phyloP scores from a whole-genome alignment of 495 filamentous ascomycete genomes.

The Podospora fimiseda region DNA sequence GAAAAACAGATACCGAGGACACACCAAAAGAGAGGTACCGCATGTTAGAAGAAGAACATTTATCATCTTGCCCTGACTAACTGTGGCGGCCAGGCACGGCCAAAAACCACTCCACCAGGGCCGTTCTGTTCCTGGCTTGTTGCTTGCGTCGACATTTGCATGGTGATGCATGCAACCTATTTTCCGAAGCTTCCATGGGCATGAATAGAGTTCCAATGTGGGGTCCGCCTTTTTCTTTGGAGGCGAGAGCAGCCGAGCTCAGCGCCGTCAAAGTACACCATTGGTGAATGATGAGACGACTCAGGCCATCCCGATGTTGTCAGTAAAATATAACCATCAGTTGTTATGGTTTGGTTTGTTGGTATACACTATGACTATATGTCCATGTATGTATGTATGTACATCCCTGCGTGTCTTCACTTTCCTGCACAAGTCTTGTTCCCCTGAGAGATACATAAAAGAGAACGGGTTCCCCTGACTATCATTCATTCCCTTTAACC shows the following conservation, averaged over 20 bases:
- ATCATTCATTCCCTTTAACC: background rate
- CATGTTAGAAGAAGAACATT: too few species aligned
- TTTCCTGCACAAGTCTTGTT: background rate
- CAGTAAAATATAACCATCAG: too few species aligned
- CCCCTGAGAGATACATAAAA: background rate
- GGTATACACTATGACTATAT: background rate
- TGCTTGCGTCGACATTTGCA: constrained; percentile 1
- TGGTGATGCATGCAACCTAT: constrained; percentile 1
- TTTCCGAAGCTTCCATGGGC: constrained; percentile 3
- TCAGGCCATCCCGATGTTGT: background rate
- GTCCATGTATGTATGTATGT: background rate
- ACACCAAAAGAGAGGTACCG: too few species aligned
- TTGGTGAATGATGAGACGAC: background rate
- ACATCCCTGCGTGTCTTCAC: too few species aligned
- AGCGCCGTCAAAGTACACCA: too few species aligned
- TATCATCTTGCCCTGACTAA: background rate
- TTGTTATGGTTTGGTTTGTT: too few species aligned
- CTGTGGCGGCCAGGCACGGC: background rate
- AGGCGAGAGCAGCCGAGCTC: background rate
- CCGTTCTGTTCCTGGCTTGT: constrained; percentile 4
- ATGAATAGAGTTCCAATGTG: too few species aligned
- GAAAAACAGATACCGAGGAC: too few species aligned
- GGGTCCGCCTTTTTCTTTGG: background rate
- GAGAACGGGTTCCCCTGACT: background rate
- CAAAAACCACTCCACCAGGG: background rate